A percentile compares a stretch with the other conserved stretches of the same genome.
Conservation (phyloP, 2,329 filamentous ascomycete genomes). For the Calonectria naviculata region DNA sequence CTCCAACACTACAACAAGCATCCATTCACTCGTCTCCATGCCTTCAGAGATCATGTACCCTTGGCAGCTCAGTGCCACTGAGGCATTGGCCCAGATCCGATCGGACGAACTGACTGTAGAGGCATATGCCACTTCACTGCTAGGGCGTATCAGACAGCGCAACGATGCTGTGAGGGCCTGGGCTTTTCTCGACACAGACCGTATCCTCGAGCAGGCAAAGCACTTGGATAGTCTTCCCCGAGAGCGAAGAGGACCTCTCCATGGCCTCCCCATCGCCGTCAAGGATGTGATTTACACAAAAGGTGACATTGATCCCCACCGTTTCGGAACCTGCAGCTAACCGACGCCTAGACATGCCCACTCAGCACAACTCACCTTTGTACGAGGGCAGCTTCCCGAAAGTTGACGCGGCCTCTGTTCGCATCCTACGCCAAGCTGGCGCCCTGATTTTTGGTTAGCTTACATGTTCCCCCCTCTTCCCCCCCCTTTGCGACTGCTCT, state of each 20-base stretch:
- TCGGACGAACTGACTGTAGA: slow-evolving; percentile 59
- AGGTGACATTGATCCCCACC: slow-evolving; percentile 44
- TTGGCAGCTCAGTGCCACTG: slow-evolving; percentile 53
- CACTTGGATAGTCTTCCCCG: slow-evolving; percentile 60
- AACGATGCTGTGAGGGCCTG: slow-evolving; percentile 62
- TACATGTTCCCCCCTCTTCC: not conserved
- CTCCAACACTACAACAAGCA: slow-evolving; percentile 11
- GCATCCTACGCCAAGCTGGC: slow-evolving; percentile 64
- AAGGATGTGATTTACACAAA: slow-evolving; percentile 72
- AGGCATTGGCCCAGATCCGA: slow-evolving; percentile 53
- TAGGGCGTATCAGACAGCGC: slow-evolving; percentile 55
- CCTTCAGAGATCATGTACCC: slow-evolving; percentile 19
- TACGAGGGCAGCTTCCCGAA: slow-evolving; percentile 58
- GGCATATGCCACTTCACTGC: slow-evolving; percentile 59
- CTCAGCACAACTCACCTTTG: slow-evolving; percentile 65
- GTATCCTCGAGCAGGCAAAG: slow-evolving; percentile 60
- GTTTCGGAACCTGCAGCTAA: not conserved
- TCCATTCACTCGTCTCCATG: slow-evolving; percentile 13
- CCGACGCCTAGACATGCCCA: slow-evolving; percentile 62
- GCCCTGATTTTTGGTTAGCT: slow-evolving; percentile 62
- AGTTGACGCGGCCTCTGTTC: slow-evolving; percentile 64
- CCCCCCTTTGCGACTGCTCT: not conserved
- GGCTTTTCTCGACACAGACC: slow-evolving; percentile 57
- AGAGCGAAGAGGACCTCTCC: slow-evolving; percentile 63
- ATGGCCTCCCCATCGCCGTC: slow-evolving; percentile 67